Conservation (phyloP, 192 early-diverging fungal species). For the Cladochytrium replicatum region DNA sequence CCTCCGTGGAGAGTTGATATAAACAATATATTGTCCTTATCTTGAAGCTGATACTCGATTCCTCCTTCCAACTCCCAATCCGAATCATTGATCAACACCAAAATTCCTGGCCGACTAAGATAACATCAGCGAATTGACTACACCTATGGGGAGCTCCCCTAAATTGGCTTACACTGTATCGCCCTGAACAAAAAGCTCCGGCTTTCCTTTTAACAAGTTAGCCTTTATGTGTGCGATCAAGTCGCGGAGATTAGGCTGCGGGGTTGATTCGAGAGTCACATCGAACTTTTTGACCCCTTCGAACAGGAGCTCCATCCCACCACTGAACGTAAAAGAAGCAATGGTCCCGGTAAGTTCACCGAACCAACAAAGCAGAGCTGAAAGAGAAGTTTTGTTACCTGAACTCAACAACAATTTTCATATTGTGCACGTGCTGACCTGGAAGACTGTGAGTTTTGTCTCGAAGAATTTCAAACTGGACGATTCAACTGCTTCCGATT, state of each 20-base stretch:
- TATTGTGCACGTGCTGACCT: no score
- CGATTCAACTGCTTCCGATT: no score
- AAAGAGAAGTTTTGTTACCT: no score
- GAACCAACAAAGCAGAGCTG: no score
- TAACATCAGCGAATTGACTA: no score
- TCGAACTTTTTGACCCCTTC: conserved; percentile 39
- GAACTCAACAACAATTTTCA: no score
- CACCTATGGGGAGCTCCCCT: neutral
- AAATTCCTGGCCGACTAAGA: conserved; percentile 79
- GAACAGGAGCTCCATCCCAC: conserved; percentile 90
- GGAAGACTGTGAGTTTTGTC: no score
- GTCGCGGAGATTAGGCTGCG: conserved; percentile 41
- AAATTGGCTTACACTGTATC: conserved; percentile 63
- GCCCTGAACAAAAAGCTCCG: conserved; percentile 75
- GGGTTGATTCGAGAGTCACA: conserved; percentile 9
- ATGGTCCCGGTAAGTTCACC: no score
- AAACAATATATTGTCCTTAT: conserved; percentile 78
- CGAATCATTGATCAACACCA: conserved; percentile 87
- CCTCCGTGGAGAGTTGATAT: conserved; percentile 98
- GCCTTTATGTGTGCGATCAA: conserved; percentile 63
- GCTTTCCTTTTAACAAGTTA: conserved; percentile 58
- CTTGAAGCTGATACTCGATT: conserved; percentile 66
- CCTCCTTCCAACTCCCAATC: conserved; percentile 97
- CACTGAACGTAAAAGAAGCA: conserved; percentile 52
- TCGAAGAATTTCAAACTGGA: no score